A percentile compares a stretch with the other conserved stretches of the same genome.
Conservation (phyloP, 257 asterid genomes). For the Petrea volubilis region DNA sequence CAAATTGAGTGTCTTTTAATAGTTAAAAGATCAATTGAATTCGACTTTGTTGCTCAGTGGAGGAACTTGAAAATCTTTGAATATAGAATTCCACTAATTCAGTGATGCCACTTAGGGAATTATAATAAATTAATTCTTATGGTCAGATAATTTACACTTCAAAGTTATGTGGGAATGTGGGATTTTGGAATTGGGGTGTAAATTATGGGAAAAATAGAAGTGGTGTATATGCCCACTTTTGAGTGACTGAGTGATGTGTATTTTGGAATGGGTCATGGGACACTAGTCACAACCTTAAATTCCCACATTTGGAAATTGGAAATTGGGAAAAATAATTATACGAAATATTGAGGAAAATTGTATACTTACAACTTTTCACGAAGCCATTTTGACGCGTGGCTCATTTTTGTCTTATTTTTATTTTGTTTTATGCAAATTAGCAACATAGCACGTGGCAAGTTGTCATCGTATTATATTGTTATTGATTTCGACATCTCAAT, state of each 20-base stretch:
- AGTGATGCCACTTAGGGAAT: slow-evolving; percentile 1
- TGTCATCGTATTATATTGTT: background rate
- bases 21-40: background rate
- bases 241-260: slow-evolving; percentile 6
- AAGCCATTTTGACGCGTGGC: background rate
- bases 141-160: slow-evolving; percentile 27
- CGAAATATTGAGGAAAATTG: background rate
- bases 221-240: slow-evolving; percentile 19
- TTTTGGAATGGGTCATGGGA: slow-evolving; percentile 6
- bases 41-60: background rate
- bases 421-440: slow-evolving; percentile 9
- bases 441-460: slow-evolving; percentile 21
- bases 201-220: slow-evolving; percentile 2
- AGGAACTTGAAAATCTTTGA: background rate
- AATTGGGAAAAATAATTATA: background rate
- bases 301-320: slow-evolving; percentile 29
- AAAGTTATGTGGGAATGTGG: background rate
- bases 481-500: background rate
- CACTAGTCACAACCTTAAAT: slow-evolving; percentile 20
- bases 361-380: background rate
- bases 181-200: slow-evolving; percentile 23
- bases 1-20: background rate
- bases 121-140: background rate
- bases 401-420: background rate
- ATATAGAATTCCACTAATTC: slow-evolving; percentile 10